phyloP scores from a whole-genome alignment of 2,329 filamentous ascomycete species.

The Diaporthe batatas region DNA sequence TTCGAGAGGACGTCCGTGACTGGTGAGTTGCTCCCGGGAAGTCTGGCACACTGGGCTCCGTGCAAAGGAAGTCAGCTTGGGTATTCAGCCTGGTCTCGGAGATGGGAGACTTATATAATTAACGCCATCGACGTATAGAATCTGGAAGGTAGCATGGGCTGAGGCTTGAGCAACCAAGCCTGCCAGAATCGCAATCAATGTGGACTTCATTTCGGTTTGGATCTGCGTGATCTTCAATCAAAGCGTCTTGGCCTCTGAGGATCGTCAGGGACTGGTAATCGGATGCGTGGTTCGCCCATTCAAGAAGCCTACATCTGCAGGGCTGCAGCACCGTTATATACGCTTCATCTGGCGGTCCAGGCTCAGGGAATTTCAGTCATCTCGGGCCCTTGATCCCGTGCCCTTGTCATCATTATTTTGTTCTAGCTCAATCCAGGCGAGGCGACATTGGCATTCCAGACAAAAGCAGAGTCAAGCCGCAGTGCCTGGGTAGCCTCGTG shows the following conservation, averaged over 20 bases:
- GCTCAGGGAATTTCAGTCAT: background rate
- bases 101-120: conserved; percentile 53
- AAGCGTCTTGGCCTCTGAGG: conserved; percentile 23
- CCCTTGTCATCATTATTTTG: conserved; percentile 6
- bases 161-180: conserved; percentile 54
- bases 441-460: background rate
- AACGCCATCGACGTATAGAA: conserved; percentile 61
- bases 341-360: conserved; percentile 19
- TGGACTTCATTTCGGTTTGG: conserved; percentile 52
- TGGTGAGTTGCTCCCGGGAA: conserved; percentile 65
- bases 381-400: conserved; percentile 17
- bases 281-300: background rate
- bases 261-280: conserved; percentile 20
- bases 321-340: conserved; percentile 23
- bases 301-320: background rate
- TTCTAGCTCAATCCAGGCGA: conserved; percentile 7
- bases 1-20: conserved; percentile 59
- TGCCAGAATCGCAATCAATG: conserved; percentile 48
- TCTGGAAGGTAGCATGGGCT: conserved; percentile 65
- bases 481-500: background rate
- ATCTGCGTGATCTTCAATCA: conserved; percentile 3
- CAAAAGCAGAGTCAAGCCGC: background rate
- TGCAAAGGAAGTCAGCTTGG: conserved; percentile 47
- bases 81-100: background rate
- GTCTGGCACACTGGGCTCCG: conserved; percentile 60